A percentile compares a stretch with the other conserved stretches of the same genome.
Evolutionary conservation across 1,284 basidiomycete species (phyloP).

Genomic region (Porodaedalea pini): DNA sequence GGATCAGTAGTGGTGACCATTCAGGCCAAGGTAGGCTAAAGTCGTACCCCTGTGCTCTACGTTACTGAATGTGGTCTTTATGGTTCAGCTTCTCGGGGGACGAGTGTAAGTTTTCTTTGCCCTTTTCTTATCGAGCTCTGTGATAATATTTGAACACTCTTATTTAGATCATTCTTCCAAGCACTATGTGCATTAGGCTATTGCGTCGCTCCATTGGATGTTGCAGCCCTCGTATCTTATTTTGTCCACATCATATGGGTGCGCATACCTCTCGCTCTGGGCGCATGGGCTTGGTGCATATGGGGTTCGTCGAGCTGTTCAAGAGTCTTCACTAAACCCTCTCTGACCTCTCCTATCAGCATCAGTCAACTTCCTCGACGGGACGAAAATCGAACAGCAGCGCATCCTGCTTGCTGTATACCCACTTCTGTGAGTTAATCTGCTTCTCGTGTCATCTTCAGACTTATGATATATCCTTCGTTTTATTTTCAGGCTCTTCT

Average conservation of each 20-base stretch:
- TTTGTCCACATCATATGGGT: conserved; percentile 86
- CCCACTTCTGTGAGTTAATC: conserved; percentile 69
- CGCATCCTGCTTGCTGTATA: conserved; percentile 90
- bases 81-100: conserved; percentile 92
- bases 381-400: conserved; percentile 86
- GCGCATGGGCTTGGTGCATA: conserved; percentile 90
- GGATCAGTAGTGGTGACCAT: conserved; percentile 88
- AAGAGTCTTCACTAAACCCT: conserved; percentile 15
- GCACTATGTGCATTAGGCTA: conserved; percentile 90
- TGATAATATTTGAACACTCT: not conserved
- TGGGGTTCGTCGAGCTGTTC: conserved; percentile 66
- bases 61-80: too few relatives aligned
- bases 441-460: not conserved
- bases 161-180: conserved; percentile 86
- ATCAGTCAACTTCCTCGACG: conserved; percentile 90
- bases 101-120: conserved; percentile 65
- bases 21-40: conserved; percentile 76
- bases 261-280: conserved; percentile 77
- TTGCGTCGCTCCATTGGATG: conserved; percentile 84
- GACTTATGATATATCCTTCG: not conserved
- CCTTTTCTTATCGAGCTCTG: conserved; percentile 10
- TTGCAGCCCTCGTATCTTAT: conserved; percentile 83
- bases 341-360: conserved; percentile 44
- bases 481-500: conserved; percentile 57
- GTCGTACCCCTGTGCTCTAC: not conserved